A percentile compares a stretch with the other conserved stretches of the same genome.
phyloP scores from a whole-genome alignment of 2,329 filamentous ascomycete species.

The Aspergillus sojae region DNA sequence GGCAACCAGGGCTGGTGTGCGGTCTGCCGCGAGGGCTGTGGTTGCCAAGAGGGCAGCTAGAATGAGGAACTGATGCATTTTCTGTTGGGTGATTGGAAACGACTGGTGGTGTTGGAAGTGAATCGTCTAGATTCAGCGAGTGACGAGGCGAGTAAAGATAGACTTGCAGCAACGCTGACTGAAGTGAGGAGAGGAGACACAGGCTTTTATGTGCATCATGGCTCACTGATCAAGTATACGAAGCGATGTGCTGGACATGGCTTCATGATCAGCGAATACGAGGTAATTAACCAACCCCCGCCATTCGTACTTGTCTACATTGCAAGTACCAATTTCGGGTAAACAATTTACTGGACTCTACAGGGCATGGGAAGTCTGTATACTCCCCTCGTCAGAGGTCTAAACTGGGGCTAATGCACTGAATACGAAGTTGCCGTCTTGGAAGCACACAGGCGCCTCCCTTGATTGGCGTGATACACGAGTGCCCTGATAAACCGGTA shows the following conservation, averaged over 20 bases:
- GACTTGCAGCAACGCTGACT: not conserved
- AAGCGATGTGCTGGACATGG: not conserved
- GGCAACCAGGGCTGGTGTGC: not conserved
- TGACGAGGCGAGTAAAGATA: not conserved
- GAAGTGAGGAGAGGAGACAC: not conserved
- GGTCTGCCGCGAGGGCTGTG: not conserved
- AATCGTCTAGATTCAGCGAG: not conserved
- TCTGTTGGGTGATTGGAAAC: slow-evolving; percentile 26
- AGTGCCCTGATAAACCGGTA: not conserved
- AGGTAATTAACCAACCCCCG: not conserved
- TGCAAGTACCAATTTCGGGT: not conserved
- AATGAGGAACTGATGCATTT: not conserved
- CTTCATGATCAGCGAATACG: not conserved
- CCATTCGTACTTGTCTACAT: not conserved
- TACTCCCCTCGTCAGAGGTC: slow-evolving; percentile 39
- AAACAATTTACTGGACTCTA: not conserved
- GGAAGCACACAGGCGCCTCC: not conserved
- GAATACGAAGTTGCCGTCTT: slow-evolving; percentile 6
- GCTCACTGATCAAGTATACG: not conserved
- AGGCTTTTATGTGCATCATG: not conserved
- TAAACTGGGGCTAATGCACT: slow-evolving; percentile 42
- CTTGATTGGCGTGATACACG: not conserved
- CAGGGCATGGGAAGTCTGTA: not conserved
- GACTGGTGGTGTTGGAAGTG: not conserved
- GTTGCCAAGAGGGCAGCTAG: not conserved